Evolutionary conservation across 2,329 filamentous ascomycete genomes (phyloP).

Genomic region (Alternaria angustiovoidea): DNA sequence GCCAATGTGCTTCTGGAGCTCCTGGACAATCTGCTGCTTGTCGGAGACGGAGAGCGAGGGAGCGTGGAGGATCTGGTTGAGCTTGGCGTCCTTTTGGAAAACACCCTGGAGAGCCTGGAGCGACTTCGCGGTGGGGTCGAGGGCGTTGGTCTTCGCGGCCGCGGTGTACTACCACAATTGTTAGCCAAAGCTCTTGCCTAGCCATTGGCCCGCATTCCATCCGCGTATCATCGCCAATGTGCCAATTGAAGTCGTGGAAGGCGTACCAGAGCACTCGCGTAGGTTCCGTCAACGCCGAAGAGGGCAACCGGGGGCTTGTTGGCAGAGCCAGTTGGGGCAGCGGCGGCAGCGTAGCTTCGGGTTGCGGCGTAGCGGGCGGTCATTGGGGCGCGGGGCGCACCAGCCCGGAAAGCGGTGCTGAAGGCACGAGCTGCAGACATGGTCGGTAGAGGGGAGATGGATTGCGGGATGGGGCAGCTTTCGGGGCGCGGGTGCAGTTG

Average conservation of each 20-base stretch:
- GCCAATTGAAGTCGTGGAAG: constrained; percentile 28
- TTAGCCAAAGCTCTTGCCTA: constrained; percentile 31
- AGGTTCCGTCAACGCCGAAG: constrained; percentile 96
- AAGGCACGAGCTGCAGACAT: constrained; percentile 67
- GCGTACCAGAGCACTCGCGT: constrained; percentile 96
- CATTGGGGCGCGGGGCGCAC: constrained; percentile 65
- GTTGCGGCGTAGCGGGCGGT: constrained; percentile 67
- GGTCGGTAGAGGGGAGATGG: constrained; percentile 51
- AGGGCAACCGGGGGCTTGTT: constrained; percentile 88
- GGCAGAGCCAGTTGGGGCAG: constrained; percentile 65
- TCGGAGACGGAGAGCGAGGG: constrained; percentile 81
- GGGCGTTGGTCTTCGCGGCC: constrained; percentile 82
- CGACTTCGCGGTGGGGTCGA: constrained; percentile 86
- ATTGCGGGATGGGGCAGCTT: constrained; percentile 41
- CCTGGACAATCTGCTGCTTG: constrained; percentile 85
- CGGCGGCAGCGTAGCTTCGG: constrained; percentile 77
- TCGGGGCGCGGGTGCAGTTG: constrained; percentile 29
- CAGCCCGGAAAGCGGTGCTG: constrained; percentile 65
- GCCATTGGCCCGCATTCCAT: constrained; percentile 32
- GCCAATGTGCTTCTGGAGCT: constrained; percentile 85
- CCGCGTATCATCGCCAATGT: constrained; percentile 24
- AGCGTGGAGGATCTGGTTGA: constrained; percentile 75
- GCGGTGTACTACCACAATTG: constrained; percentile 81
- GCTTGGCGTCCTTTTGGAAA: constrained; percentile 84
- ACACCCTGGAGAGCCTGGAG: constrained; percentile 74